A percentile compares a stretch with the other conserved stretches of the same genome.
Evolutionary conservation across 2,329 filamentous ascomycete species (phyloP).

Genomic region (Ceratocystis albifundus): DNA sequence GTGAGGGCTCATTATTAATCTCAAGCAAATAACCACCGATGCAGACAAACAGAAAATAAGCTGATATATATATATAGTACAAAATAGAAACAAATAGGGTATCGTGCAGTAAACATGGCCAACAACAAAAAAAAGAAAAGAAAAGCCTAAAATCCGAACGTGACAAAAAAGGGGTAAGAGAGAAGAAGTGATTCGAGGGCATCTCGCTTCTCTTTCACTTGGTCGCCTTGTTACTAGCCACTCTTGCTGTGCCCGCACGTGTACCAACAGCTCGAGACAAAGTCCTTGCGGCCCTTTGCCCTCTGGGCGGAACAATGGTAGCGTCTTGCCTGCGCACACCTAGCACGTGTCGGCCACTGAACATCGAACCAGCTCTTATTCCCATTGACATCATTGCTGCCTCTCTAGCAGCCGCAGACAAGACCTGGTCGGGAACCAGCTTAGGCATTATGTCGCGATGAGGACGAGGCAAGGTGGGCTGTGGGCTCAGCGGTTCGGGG

Average conservation of each 20-base stretch:
- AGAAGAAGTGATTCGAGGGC: background rate
- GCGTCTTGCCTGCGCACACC: background rate
- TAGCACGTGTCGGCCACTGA: background rate
- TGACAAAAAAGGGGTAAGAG: background rate
- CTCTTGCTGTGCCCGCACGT: background rate
- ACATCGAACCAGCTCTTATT: no score
- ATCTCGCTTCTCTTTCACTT: background rate
- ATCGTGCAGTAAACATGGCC: conserved; percentile 6
- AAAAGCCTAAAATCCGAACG: background rate
- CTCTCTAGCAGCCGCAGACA: no score
- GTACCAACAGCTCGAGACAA: background rate
- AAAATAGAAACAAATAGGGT: conserved; percentile 11
- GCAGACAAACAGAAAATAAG: background rate
- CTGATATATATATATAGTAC: conserved; percentile 3
- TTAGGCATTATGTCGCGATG: background rate
- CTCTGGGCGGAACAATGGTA: background rate
- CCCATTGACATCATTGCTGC: no score
- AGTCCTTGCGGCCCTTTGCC: background rate
- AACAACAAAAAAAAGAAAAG: background rate
- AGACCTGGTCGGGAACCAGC: no score
- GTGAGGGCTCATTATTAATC: background rate
- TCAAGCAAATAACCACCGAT: background rate
- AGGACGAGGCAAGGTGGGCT: background rate
- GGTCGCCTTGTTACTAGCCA: background rate
- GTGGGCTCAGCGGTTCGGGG: no score